A percentile compares a stretch with the other conserved stretches of the same genome.
Evolutionary conservation across 1,284 basidiomycete genomes (phyloP).

Genomic region (Cryptococcus sp.): DNA sequence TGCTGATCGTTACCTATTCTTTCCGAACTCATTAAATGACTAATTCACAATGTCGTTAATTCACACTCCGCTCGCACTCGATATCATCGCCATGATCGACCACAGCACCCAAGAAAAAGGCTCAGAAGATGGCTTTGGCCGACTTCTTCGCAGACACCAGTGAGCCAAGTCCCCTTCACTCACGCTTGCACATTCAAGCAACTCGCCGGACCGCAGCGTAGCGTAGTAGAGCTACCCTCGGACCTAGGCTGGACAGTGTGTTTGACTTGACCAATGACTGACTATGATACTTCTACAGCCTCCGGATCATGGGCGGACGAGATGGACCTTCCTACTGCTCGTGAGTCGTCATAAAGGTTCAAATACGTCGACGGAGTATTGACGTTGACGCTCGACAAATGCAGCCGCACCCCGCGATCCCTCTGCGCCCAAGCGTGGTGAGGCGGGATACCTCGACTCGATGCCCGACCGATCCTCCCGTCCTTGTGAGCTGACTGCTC

Average conservation of each 20-base stretch:
- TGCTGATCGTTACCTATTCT: not conserved
- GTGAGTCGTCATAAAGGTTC: conserved; percentile 60
- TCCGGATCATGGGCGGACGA: conserved; percentile 96
- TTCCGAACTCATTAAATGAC: not conserved
- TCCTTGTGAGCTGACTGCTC: conserved; percentile 17
- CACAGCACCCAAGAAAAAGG: conserved; percentile 67
- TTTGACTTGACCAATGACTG: not conserved
- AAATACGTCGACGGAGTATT: conserved; percentile 22
- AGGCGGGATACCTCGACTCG: conserved; percentile 53
- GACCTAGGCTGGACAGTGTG: not conserved
- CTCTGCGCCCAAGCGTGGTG: conserved; percentile 49
- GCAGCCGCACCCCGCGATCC: conserved; percentile 54
- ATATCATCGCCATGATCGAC: too few relatives aligned
- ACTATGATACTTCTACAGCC: conserved; percentile 54
- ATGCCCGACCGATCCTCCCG: conserved; percentile 48
- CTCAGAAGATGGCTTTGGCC: conserved; percentile 84
- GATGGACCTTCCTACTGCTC: conserved; percentile 89
- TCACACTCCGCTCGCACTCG: not conserved
- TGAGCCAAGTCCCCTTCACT: conserved; percentile 53
- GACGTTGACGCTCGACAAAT: conserved; percentile 9
- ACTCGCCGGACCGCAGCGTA: conserved; percentile 1
- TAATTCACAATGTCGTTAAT: not conserved
- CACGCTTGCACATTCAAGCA: not conserved
- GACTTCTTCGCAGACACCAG: conserved; percentile 83
- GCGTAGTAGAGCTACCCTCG: not conserved